phyloP scores from a whole-genome alignment of 2,329 filamentous ascomycete species.

The Paraphaeosphaeria sporulosa region DNA sequence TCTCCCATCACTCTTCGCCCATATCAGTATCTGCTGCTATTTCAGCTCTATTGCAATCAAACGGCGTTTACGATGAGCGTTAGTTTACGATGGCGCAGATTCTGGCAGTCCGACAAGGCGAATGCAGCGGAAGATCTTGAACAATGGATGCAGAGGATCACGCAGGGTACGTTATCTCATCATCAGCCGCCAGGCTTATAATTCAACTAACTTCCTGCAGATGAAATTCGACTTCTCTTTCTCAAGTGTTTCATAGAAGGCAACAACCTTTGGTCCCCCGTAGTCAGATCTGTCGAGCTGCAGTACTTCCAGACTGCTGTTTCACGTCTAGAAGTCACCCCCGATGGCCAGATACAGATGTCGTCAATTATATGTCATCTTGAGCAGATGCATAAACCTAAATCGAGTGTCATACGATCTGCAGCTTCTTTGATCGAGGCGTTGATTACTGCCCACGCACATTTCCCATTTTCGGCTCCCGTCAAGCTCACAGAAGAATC shows the following conservation, averaged over 20 bases:
- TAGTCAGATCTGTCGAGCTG: not conserved
- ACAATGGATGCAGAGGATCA: not conserved
- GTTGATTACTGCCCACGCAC: not conserved
- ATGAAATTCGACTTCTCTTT: not conserved
- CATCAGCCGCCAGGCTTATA: not conserved
- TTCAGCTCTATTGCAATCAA: not conserved
- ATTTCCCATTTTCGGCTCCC: constrained; percentile 4
- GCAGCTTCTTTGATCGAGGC: not conserved
- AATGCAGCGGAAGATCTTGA: not conserved
- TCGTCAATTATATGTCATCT: not conserved
- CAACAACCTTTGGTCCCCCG: not conserved
- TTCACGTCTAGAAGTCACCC: not conserved
- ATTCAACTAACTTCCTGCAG: not conserved
- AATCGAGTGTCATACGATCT: not conserved
- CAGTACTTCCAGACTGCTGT: not conserved
- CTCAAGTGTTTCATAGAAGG: not conserved
- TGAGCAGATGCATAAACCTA: not conserved
- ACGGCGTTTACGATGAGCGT: not conserved
- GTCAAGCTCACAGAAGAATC: not conserved
- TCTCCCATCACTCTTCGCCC: not conserved
- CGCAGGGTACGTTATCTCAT: not conserved
- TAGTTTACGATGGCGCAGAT: not conserved
- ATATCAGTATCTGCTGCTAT: not conserved
- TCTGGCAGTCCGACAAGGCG: not conserved
- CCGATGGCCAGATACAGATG: not conserved